A percentile compares a stretch with the other conserved stretches of the same genome.
Conservation (phyloP, 1,139 yeast genomes). For the Debaryomyces udenii region DNA sequence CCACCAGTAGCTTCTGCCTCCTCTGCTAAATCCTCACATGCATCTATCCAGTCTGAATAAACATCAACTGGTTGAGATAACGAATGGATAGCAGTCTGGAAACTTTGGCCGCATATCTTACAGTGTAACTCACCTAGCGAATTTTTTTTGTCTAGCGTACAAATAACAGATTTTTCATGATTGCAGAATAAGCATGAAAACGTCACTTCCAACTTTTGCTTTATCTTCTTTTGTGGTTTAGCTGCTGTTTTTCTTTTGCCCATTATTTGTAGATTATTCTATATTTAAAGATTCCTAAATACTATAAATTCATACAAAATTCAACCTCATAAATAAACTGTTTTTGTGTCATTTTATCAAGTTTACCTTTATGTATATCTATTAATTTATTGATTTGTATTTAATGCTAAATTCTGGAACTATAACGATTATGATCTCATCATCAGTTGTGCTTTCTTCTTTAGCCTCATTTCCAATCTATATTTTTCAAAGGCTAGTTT, state of each 20-base stretch:
- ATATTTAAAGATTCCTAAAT: background rate
- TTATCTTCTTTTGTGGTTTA: conserved; percentile 77
- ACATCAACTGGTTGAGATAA: conserved; percentile 90
- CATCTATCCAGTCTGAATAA: conserved; percentile 98
- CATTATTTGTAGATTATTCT: conserved; percentile 33
- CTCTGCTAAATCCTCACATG: conserved; percentile 92
- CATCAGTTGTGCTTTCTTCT: conserved; percentile 47
- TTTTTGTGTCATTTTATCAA: conserved; percentile 8
- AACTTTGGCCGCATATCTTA: conserved; percentile 92
- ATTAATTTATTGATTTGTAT: conserved; percentile 3
- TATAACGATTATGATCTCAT: conserved; percentile 19
- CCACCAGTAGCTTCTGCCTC: conserved; percentile 45
- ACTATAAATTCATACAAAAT: too few species aligned
- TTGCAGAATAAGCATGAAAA: conserved; percentile 95
- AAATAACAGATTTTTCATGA: conserved; percentile 89
- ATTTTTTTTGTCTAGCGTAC: conserved; percentile 84
- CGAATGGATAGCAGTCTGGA: conserved; percentile 86
- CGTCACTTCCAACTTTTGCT: conserved; percentile 79
- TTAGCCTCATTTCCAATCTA: conserved; percentile 46
- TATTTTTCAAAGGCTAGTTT: conserved; percentile 47
- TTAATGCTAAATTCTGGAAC: too few species aligned
- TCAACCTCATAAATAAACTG: background rate
- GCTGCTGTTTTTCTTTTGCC: conserved; percentile 93
- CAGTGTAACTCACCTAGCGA: conserved; percentile 86
- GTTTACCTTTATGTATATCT: conserved; percentile 1